Conservation (phyloP, 2,329 filamentous ascomycete genomes). For the Sporothrix euskadiensis region DNA sequence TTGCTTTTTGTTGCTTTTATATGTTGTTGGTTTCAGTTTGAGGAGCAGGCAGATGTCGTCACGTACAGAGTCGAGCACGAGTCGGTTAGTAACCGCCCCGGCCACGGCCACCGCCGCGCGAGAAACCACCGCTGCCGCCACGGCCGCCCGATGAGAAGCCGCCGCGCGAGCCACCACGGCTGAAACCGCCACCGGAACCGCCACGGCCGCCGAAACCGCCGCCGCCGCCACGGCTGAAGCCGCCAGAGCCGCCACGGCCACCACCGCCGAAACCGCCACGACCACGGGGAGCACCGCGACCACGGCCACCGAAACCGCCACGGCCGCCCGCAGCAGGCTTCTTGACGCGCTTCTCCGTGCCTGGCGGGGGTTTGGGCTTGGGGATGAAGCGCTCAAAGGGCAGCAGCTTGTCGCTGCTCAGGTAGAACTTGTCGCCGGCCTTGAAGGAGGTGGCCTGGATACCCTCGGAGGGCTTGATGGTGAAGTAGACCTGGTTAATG, state of each 20-base stretch:
- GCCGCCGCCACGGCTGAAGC: conserved; percentile 33
- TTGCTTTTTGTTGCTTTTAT: conserved; percentile 17
- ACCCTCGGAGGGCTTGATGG: conserved; percentile 93
- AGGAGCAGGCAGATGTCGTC: not conserved
- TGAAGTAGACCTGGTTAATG: conserved; percentile 98
- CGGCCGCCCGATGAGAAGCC: conserved; percentile 31
- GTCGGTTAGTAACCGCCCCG: conserved; percentile 24
- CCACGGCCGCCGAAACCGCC: conserved; percentile 34
- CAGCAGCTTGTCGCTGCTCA: conserved; percentile 89
- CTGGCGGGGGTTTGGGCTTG: conserved; percentile 76
- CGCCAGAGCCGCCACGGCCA: conserved; percentile 29
- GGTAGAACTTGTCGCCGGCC: conserved; percentile 95
- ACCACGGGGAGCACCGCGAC: conserved; percentile 27
- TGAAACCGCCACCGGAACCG: conserved; percentile 34
- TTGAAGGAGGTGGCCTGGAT: conserved; percentile 96
- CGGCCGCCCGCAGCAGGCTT: conserved; percentile 60
- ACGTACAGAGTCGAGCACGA: not conserved
- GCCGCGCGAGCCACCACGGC: conserved; percentile 38
- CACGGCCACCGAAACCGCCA: conserved; percentile 35
- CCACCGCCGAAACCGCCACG: conserved; percentile 39
- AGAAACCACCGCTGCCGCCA: conserved; percentile 24
- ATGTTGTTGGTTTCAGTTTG: not conserved
- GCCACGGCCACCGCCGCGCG: conserved; percentile 30
- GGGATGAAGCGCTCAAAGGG: conserved; percentile 95
- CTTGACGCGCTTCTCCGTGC: conserved; percentile 56